A percentile compares a stretch with the other conserved stretches of the same genome.
phyloP scores from a whole-genome alignment of 164 flowering plant species.

The Dillenia suffruticosa region DNA sequence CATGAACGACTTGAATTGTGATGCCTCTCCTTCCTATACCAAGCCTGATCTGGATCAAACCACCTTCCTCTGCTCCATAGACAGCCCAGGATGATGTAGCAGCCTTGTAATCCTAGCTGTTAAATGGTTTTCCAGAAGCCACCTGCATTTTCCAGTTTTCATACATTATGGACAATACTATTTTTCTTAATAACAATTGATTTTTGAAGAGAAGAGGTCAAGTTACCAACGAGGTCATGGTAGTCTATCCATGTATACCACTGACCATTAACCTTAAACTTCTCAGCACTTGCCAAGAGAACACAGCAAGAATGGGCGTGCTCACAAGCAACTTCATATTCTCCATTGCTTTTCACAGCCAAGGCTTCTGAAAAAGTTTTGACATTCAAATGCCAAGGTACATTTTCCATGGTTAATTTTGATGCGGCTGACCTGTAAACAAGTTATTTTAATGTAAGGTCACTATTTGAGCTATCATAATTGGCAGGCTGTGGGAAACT shows the following conservation, averaged over 20 bases:
- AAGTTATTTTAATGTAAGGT: not conserved
- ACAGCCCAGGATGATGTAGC: constrained; percentile 93
- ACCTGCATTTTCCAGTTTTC: constrained; percentile 42
- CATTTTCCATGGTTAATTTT: constrained; percentile 98
- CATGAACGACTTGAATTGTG: constrained; percentile 40
- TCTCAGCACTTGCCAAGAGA: constrained; percentile 77
- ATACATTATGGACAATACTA: too few relatives aligned
- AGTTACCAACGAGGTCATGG: constrained; percentile 73
- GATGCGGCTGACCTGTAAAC: constrained; percentile 81
- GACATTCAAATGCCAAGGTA: constrained; percentile 97
- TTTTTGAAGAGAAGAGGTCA: too few relatives aligned
- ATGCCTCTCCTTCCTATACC: constrained; percentile 78
- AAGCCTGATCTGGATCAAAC: constrained; percentile 81
- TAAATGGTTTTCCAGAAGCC: constrained; percentile 72
- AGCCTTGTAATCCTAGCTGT: constrained; percentile 81
- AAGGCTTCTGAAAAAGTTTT: constrained; percentile 91
- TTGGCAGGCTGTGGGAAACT: constrained; percentile 18
- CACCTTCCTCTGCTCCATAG: constrained; percentile 95
- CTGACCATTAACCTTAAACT: constrained; percentile 77
- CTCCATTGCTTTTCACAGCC: constrained; percentile 69
- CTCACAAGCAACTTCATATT: constrained; percentile 96
- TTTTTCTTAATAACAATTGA: too few relatives aligned
- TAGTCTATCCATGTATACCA: constrained; percentile 99
- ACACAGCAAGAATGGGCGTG: constrained; percentile 98
- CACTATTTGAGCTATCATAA: not conserved